Base-by-base conservation (phyloP, 805 yeast genomes). In the Ogataea zsoltii region DNA sequence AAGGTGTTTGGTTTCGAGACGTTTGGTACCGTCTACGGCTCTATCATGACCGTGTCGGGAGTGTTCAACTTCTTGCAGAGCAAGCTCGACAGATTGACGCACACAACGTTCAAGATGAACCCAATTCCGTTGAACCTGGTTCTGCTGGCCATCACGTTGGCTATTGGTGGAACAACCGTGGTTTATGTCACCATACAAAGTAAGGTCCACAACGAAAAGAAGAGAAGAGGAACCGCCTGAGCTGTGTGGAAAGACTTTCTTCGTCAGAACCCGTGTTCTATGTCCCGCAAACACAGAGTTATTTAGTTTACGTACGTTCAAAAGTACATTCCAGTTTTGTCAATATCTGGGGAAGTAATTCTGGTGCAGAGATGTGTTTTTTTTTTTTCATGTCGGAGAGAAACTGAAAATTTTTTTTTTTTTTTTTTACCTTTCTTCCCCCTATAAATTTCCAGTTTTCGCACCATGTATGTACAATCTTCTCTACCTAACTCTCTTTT, bases 1-100 rank as follows among this genome's bases (percentile, higher is more conserved):
- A 82, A 82, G 60, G 82, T 77, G 38, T 82, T 80, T 60, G 85
- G 85, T 1, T 73, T 76, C 51, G 82, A 78, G 55, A 77, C 83
- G 10, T 76, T 79, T 58, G 83, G 85, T 32, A 75, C 80, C 1
- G 73, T 79, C 23, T 79, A 79, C 54, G 83, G 83, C n/a, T 62
- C 78, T 15, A 75, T 77, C 26, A 76, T 77, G 64, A 73, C 80
- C 35, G 64, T 75, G 18, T 71, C 82, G 1, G 83, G 83, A 30
- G 51, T 75, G 14, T 61, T 75, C 58, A 78, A 78, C 56, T 75
- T 72, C 49, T 60, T 66, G 33, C 83, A 78, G 57, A 63, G 72
- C 19, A 54, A 63, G 12, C 67, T 78, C 54, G 83, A 78, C 55
- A 66, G 57, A 45, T 56, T 67, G 32, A 78, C 83, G 1, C 83